A percentile compares a stretch with the other conserved stretches of the same genome.
Conservation (phyloP, 1,284 basidiomycete species). For the Ustilago loliicola region DNA sequence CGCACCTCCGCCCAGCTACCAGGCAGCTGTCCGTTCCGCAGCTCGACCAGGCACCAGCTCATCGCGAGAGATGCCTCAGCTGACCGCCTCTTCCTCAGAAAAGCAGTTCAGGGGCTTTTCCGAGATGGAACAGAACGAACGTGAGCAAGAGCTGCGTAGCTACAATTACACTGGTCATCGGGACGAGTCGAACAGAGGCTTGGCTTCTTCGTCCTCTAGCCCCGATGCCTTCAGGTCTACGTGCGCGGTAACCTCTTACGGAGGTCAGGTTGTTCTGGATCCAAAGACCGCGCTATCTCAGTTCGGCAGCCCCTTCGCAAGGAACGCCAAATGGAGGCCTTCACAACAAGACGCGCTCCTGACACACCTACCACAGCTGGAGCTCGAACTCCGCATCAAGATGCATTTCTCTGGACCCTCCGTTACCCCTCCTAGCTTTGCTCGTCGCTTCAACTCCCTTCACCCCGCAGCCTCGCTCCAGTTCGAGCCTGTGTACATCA, state of each 20-base stretch:
- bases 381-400: constrained; percentile 28
- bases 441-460: background rate
- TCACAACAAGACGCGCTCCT: constrained; percentile 19
- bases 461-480: background rate
- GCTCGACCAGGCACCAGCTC: background rate
- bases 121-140: constrained; percentile 13
- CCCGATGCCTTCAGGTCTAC: background rate
- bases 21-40: background rate
- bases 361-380: constrained; percentile 6
- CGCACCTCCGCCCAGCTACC: constrained; percentile 22
- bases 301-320: constrained; percentile 25
- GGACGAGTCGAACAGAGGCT: background rate
- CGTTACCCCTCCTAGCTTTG: constrained; percentile 26
- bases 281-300: constrained; percentile 13
- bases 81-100: background rate
- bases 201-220: background rate
- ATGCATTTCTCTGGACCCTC: constrained; percentile 40
- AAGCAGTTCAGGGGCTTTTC: constrained; percentile 6
- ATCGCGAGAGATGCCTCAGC: background rate
- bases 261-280: background rate
- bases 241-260: background rate
- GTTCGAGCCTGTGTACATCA: constrained; percentile 20
- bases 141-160: constrained; percentile 9
- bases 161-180: background rate
- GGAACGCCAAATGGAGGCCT: constrained; percentile 17